phyloP scores from a whole-genome alignment of 2,329 filamentous ascomycete genomes.

The Zymoseptoria crescenta region DNA sequence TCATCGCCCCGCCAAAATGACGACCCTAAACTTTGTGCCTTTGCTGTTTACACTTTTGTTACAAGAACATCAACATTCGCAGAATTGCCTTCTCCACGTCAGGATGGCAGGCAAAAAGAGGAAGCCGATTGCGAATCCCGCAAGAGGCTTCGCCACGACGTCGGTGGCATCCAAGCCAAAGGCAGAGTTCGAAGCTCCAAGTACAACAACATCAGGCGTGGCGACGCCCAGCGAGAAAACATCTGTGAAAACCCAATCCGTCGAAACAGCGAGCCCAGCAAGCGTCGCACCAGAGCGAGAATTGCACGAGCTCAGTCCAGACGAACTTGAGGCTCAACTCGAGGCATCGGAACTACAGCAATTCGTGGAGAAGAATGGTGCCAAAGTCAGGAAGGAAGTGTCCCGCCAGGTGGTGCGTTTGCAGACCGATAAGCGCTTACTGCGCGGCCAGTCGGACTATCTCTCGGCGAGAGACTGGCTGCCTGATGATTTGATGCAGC shows the following conservation, averaged over 20 bases:
- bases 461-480: constrained; percentile 73
- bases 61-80: background rate
- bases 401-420: constrained; percentile 67
- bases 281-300: constrained; percentile 21
- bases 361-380: constrained; percentile 73
- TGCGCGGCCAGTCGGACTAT: constrained; percentile 68
- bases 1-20: background rate
- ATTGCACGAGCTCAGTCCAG: constrained; percentile 59
- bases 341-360: constrained; percentile 86
- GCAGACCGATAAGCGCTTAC: constrained; percentile 75
- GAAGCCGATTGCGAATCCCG: constrained; percentile 84
- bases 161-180: constrained; percentile 70
- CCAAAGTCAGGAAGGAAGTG: constrained; percentile 72
- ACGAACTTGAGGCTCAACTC: constrained; percentile 82
- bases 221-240: constrained; percentile 23
- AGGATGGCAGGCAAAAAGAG: constrained; percentile 55
- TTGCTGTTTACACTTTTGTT: background rate
- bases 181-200: constrained; percentile 27
- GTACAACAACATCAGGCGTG: constrained; percentile 20
- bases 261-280: constrained; percentile 12
- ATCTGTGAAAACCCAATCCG: constrained; percentile 20
- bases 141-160: constrained; percentile 86
- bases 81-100: background rate
- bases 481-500: constrained; percentile 66
- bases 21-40: background rate